Evolutionary conservation across 768 basidiomycete species (phyloP).

Genomic region (Boletus fagicola): DNA sequence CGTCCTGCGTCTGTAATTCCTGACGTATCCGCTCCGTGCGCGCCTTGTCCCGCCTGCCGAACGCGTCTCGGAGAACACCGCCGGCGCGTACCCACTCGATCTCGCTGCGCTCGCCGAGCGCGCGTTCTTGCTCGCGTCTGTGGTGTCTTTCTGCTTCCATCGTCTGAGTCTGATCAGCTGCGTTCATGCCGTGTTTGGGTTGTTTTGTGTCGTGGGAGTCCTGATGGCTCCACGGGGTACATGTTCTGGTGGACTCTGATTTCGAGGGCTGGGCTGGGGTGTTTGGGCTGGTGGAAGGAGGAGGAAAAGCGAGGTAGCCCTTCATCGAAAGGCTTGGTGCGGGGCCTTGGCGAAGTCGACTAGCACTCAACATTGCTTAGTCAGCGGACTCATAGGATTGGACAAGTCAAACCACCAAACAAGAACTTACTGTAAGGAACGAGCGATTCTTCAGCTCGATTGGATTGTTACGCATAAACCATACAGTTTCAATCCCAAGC

Average conservation of each 20-base stretch:
- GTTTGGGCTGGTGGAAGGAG: background rate
- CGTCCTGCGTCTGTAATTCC: conserved; percentile 46
- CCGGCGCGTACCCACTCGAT: conserved; percentile 61
- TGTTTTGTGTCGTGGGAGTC: background rate
- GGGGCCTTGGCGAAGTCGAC: too few species aligned
- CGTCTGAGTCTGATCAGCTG: background rate
- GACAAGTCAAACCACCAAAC: too few species aligned
- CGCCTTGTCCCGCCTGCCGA: conserved; percentile 48
- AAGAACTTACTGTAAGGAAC: too few species aligned
- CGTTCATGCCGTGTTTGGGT: background rate
- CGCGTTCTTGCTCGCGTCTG: conserved; percentile 36
- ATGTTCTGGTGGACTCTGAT: background rate
- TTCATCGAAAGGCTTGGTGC: conserved; percentile 14
- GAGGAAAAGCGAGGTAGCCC: conserved; percentile 28
- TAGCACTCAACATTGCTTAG: too few species aligned
- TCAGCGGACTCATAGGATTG: too few species aligned
- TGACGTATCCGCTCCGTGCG: conserved; percentile 48
- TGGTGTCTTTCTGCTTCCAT: conserved; percentile 17
- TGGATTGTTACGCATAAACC: too few species aligned
- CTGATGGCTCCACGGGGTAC: conserved; percentile 1
- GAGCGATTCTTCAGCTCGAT: too few species aligned
- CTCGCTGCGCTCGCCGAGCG: conserved; percentile 49
- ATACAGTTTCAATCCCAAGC: too few species aligned
- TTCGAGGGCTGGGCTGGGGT: background rate
- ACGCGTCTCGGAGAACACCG: conserved; percentile 50